A percentile compares a stretch with the other conserved stretches of the same genome.
phyloP scores from a whole-genome alignment of 805 yeast genomes.

The Debaryomyces prosopidis region DNA sequence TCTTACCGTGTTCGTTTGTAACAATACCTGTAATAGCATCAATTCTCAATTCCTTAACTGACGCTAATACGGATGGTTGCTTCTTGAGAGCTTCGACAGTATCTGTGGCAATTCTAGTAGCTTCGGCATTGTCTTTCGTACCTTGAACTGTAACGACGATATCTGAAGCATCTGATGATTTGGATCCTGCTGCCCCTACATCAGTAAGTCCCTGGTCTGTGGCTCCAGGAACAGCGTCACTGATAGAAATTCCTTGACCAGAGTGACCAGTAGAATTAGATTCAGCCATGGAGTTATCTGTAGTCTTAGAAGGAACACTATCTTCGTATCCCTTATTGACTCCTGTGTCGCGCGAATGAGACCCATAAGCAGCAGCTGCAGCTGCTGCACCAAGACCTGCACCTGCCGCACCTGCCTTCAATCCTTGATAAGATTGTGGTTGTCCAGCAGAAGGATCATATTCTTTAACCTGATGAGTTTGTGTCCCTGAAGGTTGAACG shows the following conservation, averaged over 20 bases:
- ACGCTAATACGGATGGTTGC: constrained; percentile 20
- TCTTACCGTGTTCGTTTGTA: constrained; percentile 25
- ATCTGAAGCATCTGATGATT: constrained; percentile 7
- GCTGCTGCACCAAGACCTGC: constrained; percentile 7
- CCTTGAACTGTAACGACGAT: constrained; percentile 34
- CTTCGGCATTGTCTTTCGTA: constrained; percentile 21
- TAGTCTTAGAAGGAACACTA: not conserved
- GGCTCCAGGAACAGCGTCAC: not conserved
- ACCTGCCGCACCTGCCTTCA: constrained; percentile 2
- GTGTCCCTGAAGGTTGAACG: not conserved
- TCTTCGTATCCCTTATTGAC: not conserved
- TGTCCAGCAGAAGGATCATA: not conserved
- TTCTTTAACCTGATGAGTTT: not conserved
- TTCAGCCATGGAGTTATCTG: too few species aligned
- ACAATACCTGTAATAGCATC: constrained; percentile 31
- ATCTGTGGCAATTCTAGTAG: constrained; percentile 25
- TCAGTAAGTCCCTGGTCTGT: not conserved
- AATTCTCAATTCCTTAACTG: constrained; percentile 24
- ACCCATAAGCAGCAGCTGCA: constrained; percentile 6
- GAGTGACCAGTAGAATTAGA: too few species aligned
- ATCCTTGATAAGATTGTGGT: not conserved
- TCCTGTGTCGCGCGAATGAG: not conserved
- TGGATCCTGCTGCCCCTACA: not conserved
- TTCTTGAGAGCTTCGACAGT: constrained; percentile 25
- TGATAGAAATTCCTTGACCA: not conserved